These are phyloP conservation scores for Buxus sempervirens DNA, from an alignment of 164 flowering plant genomes.

Conservation along the genomic window DNA sequence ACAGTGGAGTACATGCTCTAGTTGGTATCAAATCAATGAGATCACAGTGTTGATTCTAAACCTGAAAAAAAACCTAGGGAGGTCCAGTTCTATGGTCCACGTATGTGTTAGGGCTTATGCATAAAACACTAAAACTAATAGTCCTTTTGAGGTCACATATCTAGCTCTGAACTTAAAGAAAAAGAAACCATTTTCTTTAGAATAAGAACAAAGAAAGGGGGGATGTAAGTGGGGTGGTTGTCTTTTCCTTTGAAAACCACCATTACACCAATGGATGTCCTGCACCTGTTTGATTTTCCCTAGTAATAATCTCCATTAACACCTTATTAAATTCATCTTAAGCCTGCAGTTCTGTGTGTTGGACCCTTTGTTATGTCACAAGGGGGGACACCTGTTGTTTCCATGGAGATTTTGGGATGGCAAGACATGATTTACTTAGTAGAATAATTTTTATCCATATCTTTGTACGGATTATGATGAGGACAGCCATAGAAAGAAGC, in stretches of 20 bases:
- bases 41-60: slow-evolving; percentile 21
- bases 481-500: too few relatives aligned
- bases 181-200: slow-evolving; percentile 16
- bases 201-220: slow-evolving; percentile 2
- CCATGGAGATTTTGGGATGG: too few relatives aligned
- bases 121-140: slow-evolving; percentile 16
- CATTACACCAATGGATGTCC: slow-evolving; percentile 24
- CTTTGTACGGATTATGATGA: background rate
- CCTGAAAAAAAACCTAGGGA: slow-evolving; percentile 14
- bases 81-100: slow-evolving; percentile 28
- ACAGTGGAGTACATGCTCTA: slow-evolving; percentile 34
- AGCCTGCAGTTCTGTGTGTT: too few relatives aligned
- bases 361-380: too few relatives aligned
- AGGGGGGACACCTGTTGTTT: slow-evolving; percentile 32
- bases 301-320: slow-evolving; percentile 29
- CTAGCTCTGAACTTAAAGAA: background rate
- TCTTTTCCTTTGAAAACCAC: slow-evolving; percentile 40
- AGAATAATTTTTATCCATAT: too few relatives aligned
- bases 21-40: slow-evolving; percentile 11
- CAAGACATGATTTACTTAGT: too few relatives aligned
- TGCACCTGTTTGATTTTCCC: slow-evolving; percentile 36
- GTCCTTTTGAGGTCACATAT: slow-evolving; percentile 6
- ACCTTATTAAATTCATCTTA: too few relatives aligned
- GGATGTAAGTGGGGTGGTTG: slow-evolving; percentile 41
- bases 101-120: slow-evolving; percentile 31